A percentile compares a stretch with the other conserved stretches of the same genome.
Evolutionary conservation across 495 filamentous ascomycete genomes (phyloP).

Genomic region (Amorphotheca resinae): DNA sequence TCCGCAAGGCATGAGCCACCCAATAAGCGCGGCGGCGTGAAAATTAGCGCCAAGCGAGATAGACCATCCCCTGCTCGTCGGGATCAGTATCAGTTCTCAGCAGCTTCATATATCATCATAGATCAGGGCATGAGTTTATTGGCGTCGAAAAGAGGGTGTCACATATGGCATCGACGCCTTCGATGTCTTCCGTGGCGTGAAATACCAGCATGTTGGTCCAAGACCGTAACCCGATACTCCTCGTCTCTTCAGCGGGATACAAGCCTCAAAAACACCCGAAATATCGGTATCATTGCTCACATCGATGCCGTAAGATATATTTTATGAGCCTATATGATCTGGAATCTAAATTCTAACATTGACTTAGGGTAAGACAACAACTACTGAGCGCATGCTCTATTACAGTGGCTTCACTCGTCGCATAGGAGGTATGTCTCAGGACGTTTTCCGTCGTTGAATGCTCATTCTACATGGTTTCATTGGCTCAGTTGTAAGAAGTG

Average conservation of each 20-base stretch:
- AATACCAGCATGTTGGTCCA: background rate
- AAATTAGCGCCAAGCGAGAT: constrained; percentile 11
- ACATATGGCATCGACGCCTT: constrained; percentile 12
- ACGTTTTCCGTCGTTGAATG: constrained; percentile 4
- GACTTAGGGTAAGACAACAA: constrained; percentile 86
- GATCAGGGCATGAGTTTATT: constrained; percentile 15
- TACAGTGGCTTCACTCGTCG: constrained; percentile 82
- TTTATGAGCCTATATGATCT: no score
- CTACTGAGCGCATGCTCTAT: constrained; percentile 98
- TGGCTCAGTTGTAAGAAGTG: background rate
- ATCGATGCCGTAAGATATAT: constrained; percentile 70
- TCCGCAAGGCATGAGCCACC: constrained; percentile 7
- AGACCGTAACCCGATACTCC: constrained; percentile 1
- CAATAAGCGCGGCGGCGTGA: constrained; percentile 5
- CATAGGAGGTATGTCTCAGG: constrained; percentile 54
- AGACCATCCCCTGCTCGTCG: background rate
- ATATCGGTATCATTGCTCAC: constrained; percentile 98
- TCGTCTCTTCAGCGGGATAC: constrained; percentile 12
- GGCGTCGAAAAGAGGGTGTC: constrained; percentile 8
- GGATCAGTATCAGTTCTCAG: no score
- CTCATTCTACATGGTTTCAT: no score
- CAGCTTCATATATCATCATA: background rate
- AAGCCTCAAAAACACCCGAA: constrained; percentile 49
- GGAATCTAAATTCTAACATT: constrained; percentile 3
- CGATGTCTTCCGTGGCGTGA: constrained; percentile 1